These are phyloP conservation scores for Alternaria arbusti DNA, from an alignment of 2,329 filamentous ascomycete species.

Conservation along the genomic window DNA sequence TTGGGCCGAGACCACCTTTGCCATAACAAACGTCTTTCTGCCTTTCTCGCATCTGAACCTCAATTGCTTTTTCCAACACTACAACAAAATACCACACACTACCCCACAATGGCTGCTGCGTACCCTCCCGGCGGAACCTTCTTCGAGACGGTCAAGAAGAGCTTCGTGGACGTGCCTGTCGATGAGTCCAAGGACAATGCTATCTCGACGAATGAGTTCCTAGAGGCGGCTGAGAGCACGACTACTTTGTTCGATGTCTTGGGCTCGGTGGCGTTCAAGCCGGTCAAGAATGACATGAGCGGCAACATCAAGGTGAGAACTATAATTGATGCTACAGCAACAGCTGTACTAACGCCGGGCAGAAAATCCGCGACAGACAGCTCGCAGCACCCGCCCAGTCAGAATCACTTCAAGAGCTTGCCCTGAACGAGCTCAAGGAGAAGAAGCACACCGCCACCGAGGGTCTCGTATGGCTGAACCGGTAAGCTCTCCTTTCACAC, in stretches of 20 bases:
- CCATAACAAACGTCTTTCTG: neutral
- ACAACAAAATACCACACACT: neutral
- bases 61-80: neutral
- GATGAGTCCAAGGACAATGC: conserved; percentile 75
- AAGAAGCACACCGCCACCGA: conserved; percentile 90
- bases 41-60: neutral
- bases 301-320: conserved; percentile 82
- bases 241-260: conserved; percentile 79
- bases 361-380: conserved; percentile 91
- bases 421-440: conserved; percentile 83
- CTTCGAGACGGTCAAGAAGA: conserved; percentile 83
- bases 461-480: conserved; percentile 87
- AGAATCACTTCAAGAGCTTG: conserved; percentile 83
- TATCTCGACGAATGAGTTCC: conserved; percentile 83
- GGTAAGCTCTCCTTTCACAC: conserved; percentile 61
- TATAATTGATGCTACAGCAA: neutral
- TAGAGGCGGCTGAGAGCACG: conserved; percentile 87
- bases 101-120: conserved; percentile 35
- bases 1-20: conserved; percentile 17
- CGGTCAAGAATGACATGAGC: conserved; percentile 88
- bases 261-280: conserved; percentile 77
- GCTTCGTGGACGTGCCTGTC: conserved; percentile 83
- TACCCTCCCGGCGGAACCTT: conserved; percentile 72
- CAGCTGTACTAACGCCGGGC: neutral
- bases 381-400: conserved; percentile 78